These are phyloP conservation scores for Kitagawia praeruptora DNA, from an alignment of 129 eudicot species.

Conservation along the genomic window DNA sequence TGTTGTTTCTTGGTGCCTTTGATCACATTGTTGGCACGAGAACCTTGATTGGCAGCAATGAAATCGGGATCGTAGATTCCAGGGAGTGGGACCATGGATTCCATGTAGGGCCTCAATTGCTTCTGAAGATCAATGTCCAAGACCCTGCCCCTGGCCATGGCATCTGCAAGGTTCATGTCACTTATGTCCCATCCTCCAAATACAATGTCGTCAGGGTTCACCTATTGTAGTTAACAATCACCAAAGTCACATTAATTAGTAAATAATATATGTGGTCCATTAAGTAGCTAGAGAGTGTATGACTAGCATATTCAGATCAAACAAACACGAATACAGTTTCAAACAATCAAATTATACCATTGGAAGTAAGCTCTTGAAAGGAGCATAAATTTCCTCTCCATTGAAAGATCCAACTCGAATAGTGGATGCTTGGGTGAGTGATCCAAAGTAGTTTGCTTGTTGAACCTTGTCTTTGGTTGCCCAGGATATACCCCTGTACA, in stretches of 20 bases:
- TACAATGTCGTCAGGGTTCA: slow-evolving; percentile 83
- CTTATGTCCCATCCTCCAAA: slow-evolving; percentile 99
- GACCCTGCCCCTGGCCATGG: slow-evolving; percentile 88
- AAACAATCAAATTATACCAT: slow-evolving; percentile 36
- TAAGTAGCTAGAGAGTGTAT: background rate
- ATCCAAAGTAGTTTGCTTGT: slow-evolving; percentile 61
- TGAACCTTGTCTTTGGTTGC: slow-evolving; percentile 22
- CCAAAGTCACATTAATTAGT: background rate
- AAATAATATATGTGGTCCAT: background rate
- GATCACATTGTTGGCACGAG: slow-evolving; percentile 85
- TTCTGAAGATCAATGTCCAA: slow-evolving; percentile 94
- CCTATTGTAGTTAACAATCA: slow-evolving; percentile 31
- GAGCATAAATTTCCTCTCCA: slow-evolving; percentile 99
- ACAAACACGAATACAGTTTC: background rate
- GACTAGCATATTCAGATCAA: background rate
- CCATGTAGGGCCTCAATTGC: slow-evolving; percentile 98
- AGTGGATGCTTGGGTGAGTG: slow-evolving; percentile 90
- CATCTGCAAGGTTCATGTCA: slow-evolving; percentile 86
- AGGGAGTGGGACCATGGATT: slow-evolving; percentile 96
- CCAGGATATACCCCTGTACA: slow-evolving; percentile 94
- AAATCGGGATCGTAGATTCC: slow-evolving; percentile 90
- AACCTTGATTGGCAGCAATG: slow-evolving; percentile 94
- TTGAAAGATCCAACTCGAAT: slow-evolving; percentile 91
- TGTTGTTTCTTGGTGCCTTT: slow-evolving; percentile 91
- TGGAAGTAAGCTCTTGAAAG: slow-evolving; percentile 96